Conservation (phyloP, 768 basidiomycete species). For the Neoboletus brunneissimus region DNA sequence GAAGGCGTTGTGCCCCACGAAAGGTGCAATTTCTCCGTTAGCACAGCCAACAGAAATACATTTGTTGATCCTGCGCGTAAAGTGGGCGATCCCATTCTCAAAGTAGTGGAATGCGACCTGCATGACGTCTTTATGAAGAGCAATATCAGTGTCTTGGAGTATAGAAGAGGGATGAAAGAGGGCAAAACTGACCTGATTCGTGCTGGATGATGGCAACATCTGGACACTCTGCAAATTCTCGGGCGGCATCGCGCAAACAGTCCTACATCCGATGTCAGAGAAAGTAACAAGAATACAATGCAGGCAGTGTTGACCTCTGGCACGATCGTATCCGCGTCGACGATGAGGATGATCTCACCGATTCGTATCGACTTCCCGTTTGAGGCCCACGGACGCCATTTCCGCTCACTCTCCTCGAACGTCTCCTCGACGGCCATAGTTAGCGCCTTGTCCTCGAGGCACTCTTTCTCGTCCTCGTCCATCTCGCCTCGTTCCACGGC, state of each 20-base stretch:
- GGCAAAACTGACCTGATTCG: slow-evolving; percentile 57
- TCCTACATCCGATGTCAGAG: slow-evolving; percentile 44
- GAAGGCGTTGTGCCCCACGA: slow-evolving; percentile 88
- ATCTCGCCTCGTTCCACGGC: slow-evolving; percentile 40
- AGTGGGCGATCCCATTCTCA: slow-evolving; percentile 90
- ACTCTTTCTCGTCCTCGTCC: slow-evolving; percentile 35
- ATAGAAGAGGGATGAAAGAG: not conserved
- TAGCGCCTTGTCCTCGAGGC: slow-evolving; percentile 68
- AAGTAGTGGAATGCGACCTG: slow-evolving; percentile 88
- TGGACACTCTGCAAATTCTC: slow-evolving; percentile 78
- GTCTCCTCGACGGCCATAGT: slow-evolving; percentile 73
- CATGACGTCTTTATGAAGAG: slow-evolving; percentile 65
- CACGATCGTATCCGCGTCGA: slow-evolving; percentile 88
- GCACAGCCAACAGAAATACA: slow-evolving; percentile 76
- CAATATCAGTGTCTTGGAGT: slow-evolving; percentile 25
- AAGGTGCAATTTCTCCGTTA: slow-evolving; percentile 74
- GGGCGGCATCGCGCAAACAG: slow-evolving; percentile 86
- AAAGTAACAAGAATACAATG: not conserved
- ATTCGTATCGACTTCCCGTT: slow-evolving; percentile 75
- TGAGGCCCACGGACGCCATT: slow-evolving; percentile 72
- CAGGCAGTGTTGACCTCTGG: slow-evolving; percentile 47
- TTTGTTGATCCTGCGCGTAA: slow-evolving; percentile 87
- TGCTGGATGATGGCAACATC: slow-evolving; percentile 93
- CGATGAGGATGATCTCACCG: slow-evolving; percentile 77
- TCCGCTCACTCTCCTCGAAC: slow-evolving; percentile 53